Evolutionary conservation across 371 early-diverging fungal species (phyloP), one percentile per base, ranked within the genome.

Genomic region (Mucor piriformis): DNA sequence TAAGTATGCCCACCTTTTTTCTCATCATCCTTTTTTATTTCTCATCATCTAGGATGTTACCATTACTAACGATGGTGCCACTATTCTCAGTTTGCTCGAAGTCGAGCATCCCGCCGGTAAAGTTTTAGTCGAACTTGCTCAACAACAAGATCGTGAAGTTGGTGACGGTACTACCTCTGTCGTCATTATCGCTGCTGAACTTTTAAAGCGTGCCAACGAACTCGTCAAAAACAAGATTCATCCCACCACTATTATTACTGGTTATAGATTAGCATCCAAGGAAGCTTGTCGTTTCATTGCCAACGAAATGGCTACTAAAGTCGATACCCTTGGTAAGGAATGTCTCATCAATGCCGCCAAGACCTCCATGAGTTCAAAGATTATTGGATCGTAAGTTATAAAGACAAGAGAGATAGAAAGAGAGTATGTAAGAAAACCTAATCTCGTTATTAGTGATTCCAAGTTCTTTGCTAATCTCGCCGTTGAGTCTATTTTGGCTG

Each of bases 91-190:
- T 59, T 89, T 97, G 53, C 86, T 99, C 54, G 96, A 99, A 66
- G 95, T 99, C 6, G 97, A 96, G 70, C 99, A 99, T 76, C 99
- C 99, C 16, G 97, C 99, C 7, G 99, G 95, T 34, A 91, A 90
- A 67, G 95, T 99, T 12, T 82, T 99, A 12, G 98, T 99, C 20
- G 99, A 99, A 79, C 87, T 99, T 33, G 99, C 99, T 50, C 95
- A 95, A 58, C 95, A 98, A 67, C 99, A 99, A 84, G 99, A 99
- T 77, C 94, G 94, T 66, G 99, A 99, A 82, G 99, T 99, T 6
- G 99, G 99, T 23, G 99, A 99, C 72, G 99, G 99, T 37, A 99
- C 99, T 21, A 99, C 99, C 0, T 94, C 97, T 29, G 99, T 99
- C 16, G 99, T 99, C 42, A 89, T 99, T 50, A 91, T 99, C 63